phyloP scores from a whole-genome alignment of 1,284 basidiomycete species.

The Leucoagaricus sp. region DNA sequence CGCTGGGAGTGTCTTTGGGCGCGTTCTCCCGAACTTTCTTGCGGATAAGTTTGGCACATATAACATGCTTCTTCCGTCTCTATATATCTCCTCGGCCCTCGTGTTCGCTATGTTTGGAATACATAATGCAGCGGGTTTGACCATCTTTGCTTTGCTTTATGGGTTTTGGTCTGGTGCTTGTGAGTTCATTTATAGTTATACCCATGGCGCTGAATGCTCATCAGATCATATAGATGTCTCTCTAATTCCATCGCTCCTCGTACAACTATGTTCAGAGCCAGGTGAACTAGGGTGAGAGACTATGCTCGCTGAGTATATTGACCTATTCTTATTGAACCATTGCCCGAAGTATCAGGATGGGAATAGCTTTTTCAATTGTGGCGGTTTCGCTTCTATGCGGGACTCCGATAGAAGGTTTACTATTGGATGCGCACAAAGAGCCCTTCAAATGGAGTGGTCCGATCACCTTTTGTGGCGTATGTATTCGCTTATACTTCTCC shows the following conservation, averaged over 20 bases:
- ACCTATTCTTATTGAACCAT: neutral
- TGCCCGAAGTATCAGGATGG: constrained; percentile 47
- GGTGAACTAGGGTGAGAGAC: constrained; percentile 48
- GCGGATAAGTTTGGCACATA: constrained; percentile 49
- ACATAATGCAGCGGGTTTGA: constrained; percentile 36
- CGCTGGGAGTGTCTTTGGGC: constrained; percentile 47
- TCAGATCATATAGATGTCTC: constrained; percentile 41
- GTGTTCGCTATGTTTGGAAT: constrained; percentile 46
- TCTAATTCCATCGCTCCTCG: constrained; percentile 48
- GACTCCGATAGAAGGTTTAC: constrained; percentile 47
- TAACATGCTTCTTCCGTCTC: constrained; percentile 43
- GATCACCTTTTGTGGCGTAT: constrained; percentile 43
- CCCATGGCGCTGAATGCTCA: neutral
- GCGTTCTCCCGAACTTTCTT: constrained; percentile 48
- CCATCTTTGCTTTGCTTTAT: constrained; percentile 45
- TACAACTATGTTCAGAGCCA: constrained; percentile 40
- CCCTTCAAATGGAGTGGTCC: constrained; percentile 36
- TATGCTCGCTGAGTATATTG: neutral
- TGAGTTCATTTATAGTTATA: constrained; percentile 31
- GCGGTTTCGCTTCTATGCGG: constrained; percentile 48
- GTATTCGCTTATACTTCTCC: constrained; percentile 13
- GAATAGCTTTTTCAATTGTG: constrained; percentile 53
- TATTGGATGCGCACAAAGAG: constrained; percentile 30
- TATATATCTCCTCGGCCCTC: constrained; percentile 41
- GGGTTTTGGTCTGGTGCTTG: constrained; percentile 53